Percentiles rank a stretch among this genome's conserved stretches.
phyloP scores from a whole-genome alignment of 352 stramenopile species.

The Pythium rhizo-oryzae region DNA sequence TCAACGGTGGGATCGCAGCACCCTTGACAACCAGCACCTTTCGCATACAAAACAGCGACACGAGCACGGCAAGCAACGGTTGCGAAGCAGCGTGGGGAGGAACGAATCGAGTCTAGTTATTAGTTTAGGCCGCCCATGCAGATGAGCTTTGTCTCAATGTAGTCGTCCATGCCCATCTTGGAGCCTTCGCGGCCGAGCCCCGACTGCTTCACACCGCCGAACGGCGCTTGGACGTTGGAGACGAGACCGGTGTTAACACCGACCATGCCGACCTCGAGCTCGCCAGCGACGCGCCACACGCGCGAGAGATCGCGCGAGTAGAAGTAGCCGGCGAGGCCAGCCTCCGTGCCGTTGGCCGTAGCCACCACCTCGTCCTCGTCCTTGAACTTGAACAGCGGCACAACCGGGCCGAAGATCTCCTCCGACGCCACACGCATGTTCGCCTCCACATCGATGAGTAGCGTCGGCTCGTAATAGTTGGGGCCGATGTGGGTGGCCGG shows the following conservation, averaged over 20 bases:
- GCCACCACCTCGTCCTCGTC: conserved; percentile 95
- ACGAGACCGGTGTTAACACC: conserved; percentile 94
- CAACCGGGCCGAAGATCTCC: conserved; percentile 98
- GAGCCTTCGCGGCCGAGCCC: conserved; percentile 91
- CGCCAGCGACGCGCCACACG: conserved; percentile 84
- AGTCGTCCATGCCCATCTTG: conserved; percentile 92
- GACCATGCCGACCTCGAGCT: conserved; percentile 94
- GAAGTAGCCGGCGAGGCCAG: conserved; percentile 95
- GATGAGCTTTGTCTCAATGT: conserved; percentile 97
- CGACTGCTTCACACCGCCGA: conserved; percentile 90
- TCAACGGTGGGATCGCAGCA: too few species aligned
- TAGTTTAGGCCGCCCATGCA: conserved; percentile 71
- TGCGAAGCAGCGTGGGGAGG: background rate
- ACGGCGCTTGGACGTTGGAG: conserved; percentile 87
- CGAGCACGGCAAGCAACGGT: background rate
- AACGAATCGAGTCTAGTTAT: conserved; percentile 10
- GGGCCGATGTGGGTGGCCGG: conserved; percentile 49
- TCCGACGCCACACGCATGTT: conserved; percentile 90
- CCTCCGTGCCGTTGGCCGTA: conserved; percentile 93
- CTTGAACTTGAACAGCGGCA: conserved; percentile 93
- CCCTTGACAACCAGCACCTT: too few species aligned
- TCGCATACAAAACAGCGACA: background rate
- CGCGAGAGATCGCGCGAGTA: conserved; percentile 92
- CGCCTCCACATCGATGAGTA: conserved; percentile 86
- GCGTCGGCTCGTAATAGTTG: conserved; percentile 95